A percentile compares a stretch with the other conserved stretches of the same genome.
Evolutionary conservation across 257 asterid genomes (phyloP).

Genomic region (Jasminum sambac): DNA sequence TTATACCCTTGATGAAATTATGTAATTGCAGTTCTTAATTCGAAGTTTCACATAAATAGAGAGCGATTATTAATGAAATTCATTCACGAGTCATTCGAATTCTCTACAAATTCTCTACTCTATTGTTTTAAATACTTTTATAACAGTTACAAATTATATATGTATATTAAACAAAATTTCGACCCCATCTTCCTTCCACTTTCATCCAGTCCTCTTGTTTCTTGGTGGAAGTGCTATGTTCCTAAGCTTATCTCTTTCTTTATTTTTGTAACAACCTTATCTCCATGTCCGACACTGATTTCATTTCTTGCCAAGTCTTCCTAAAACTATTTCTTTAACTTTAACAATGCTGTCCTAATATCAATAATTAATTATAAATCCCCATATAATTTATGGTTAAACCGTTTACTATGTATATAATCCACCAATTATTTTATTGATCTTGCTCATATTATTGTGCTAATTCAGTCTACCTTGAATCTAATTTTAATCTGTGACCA

Average conservation of each 20-base stretch:
- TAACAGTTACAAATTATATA: too few relatives aligned
- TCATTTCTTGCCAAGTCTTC: conserved; percentile 23
- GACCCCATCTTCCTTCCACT: neutral
- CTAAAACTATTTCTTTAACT: conserved; percentile 29
- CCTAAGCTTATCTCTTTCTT: conserved; percentile 2
- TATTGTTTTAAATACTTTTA: too few relatives aligned
- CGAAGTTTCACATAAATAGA: too few relatives aligned
- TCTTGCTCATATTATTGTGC: neutral
- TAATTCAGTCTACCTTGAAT: neutral
- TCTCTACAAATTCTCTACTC: too few relatives aligned
- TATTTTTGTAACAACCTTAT: conserved; percentile 5
- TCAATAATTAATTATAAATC: conserved; percentile 1
- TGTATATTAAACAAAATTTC: neutral
- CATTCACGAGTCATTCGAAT: too few relatives aligned
- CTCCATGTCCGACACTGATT: conserved; percentile 8
- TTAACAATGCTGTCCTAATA: conserved; percentile 25
- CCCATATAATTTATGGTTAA: conserved; percentile 6
- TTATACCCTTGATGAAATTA: too few relatives aligned
- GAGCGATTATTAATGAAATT: too few relatives aligned
- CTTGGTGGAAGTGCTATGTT: conserved; percentile 21
- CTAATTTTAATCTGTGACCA: neutral
- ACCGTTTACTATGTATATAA: neutral
- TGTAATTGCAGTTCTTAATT: too few relatives aligned
- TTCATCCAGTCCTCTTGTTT: conserved; percentile 5
- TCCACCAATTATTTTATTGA: conserved; percentile 17